phyloP scores from a whole-genome alignment of 306 rosid species.

The Sophora flavescens region DNA sequence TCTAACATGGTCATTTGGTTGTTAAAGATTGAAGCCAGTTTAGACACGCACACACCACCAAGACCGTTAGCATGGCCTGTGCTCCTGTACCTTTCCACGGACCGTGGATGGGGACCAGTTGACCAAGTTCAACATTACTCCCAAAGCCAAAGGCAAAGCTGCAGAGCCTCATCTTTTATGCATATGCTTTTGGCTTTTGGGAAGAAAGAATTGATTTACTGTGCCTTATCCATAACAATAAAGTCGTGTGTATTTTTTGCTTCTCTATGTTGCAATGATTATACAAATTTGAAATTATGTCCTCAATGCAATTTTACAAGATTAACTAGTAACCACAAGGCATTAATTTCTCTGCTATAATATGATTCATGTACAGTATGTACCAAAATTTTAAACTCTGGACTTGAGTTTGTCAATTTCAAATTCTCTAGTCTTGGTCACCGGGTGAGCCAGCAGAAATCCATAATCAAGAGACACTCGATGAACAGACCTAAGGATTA shows the following conservation, averaged over 20 bases:
- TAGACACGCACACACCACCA: constrained; percentile 29
- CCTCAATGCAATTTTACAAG: constrained; percentile 43
- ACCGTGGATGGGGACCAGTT: constrained; percentile 54
- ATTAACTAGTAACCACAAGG: constrained; percentile 17
- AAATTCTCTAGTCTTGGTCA: constrained; percentile 33
- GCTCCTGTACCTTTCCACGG: constrained; percentile 37
- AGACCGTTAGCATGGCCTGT: constrained; percentile 34
- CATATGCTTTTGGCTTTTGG: constrained; percentile 31
- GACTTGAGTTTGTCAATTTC: background rate
- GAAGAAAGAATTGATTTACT: constrained; percentile 21
- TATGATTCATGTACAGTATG: constrained; percentile 15
- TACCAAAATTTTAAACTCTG: constrained; percentile 16
- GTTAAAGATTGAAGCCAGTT: constrained; percentile 2
- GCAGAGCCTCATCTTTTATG: constrained; percentile 33
- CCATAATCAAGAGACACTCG: no score
- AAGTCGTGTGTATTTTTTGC: constrained; percentile 12
- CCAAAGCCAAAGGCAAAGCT: constrained; percentile 12
- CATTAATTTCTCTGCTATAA: constrained; percentile 29
- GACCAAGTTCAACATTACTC: constrained; percentile 45
- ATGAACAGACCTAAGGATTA: no score
- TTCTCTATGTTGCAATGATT: constrained; percentile 27
- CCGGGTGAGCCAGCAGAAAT: no score
- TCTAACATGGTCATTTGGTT: background rate
- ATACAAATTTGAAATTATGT: constrained; percentile 33
- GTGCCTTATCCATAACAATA: constrained; percentile 29